These are phyloP conservation scores for Clarireedia paspali DNA, from an alignment of 2,329 filamentous ascomycete genomes.

Conservation along the genomic window DNA sequence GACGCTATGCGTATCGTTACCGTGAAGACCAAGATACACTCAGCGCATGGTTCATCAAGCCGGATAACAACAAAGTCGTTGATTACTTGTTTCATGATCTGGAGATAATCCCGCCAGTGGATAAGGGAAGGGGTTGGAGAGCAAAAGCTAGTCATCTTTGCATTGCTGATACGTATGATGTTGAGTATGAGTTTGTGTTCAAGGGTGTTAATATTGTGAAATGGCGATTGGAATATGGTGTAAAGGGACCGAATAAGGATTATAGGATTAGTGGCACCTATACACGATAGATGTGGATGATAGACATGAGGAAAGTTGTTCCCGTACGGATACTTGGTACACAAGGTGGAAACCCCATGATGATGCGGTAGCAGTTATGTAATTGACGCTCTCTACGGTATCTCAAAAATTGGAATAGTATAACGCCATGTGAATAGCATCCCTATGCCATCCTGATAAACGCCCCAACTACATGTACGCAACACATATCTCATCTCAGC, in stretches of 20 bases:
- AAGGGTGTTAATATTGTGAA: slow-evolving; percentile 45
- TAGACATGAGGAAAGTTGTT: no score
- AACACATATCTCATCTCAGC: not conserved
- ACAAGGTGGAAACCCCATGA: not conserved
- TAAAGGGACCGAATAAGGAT: slow-evolving; percentile 67
- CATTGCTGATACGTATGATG: slow-evolving; percentile 63
- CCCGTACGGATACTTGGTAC: no score
- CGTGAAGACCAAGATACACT: slow-evolving; percentile 49
- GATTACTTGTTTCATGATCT: slow-evolving; percentile 72
- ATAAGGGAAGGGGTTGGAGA: not conserved
- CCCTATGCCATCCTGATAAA: slow-evolving; percentile 3
- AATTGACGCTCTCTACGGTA: not conserved
- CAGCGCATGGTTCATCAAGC: slow-evolving; percentile 66
- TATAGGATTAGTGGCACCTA: slow-evolving; percentile 54
- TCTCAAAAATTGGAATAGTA: not conserved
- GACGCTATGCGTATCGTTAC: slow-evolving; percentile 69
- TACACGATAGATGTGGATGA: slow-evolving; percentile 16
- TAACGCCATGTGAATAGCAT: slow-evolving; percentile 3
- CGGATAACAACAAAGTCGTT: slow-evolving; percentile 46
- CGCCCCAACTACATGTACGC: slow-evolving; percentile 3
- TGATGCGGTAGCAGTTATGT: not conserved
- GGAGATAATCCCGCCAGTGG: slow-evolving; percentile 41
- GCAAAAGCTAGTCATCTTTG: slow-evolving; percentile 65
- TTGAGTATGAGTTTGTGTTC: slow-evolving; percentile 60
- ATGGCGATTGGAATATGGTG: slow-evolving; percentile 57